Base-by-base conservation (phyloP, 2,329 filamentous ascomycete species). In the Helicocarpus griseus region DNA sequence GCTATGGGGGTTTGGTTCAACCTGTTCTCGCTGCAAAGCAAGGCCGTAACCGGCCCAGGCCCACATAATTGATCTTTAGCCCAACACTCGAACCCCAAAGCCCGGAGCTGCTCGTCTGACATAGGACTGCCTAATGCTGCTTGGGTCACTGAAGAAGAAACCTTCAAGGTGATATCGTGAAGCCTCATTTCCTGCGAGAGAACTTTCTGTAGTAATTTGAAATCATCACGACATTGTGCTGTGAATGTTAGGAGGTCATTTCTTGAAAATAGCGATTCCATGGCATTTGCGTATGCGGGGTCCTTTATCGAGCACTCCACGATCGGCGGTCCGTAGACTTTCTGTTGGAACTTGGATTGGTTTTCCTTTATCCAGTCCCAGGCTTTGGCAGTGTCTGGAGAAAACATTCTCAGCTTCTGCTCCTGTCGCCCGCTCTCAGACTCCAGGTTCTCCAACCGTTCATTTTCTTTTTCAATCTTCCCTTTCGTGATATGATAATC, bases 361-460 rank as follows among this genome's bases (percentile, higher is more conserved):
- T 98, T 82, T 2, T 81, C 67, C 62, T 87, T 78, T 48, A 97
- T 77, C 90, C 91, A 98, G 39, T 83, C 76, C 82, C 88, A 95
- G 2, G 83, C 89, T 57, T 65, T 73, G 9, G 78, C 78, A 2
- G 85, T 81, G 52, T 96, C 86, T 0, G 64, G 64, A 9, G 83
- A 85, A 0, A 77, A 14, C 5, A 64, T 74, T 49, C 73, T 74
- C 50, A 98, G 76, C 57, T 85, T 81, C 46, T 71, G 80, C 51
- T 86, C 73, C 58, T 88, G 84, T 61, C 87, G 85, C 5, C 89
- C 90, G 54, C 83, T 76, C 59, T 86, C 80, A 1, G 88, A 91
- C 47, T 88, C 77, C 13, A 95, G 75, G 17, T 73, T 77, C 22
- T 73, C 66, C 21, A 87, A 65, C 14, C 82, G 77, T 2, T 61